Percentiles rank a stretch among this genome's conserved stretches.
Evolutionary conservation across 345 rosid genomes (phyloP).

Genomic region (Euphorbia lathyris): DNA sequence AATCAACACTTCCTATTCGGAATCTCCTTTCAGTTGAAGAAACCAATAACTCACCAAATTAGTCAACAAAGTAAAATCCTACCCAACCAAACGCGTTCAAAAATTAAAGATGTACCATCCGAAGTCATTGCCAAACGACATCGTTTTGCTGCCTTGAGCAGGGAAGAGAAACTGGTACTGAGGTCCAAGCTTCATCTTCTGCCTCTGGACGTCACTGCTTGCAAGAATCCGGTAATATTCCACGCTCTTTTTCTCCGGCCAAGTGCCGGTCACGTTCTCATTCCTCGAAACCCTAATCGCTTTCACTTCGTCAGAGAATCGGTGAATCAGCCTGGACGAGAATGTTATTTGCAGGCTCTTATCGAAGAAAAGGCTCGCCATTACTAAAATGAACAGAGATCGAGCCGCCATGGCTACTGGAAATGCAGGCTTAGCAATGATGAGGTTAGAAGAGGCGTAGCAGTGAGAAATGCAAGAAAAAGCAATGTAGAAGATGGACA

Average conservation of each 20-base stretch:
- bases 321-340: conserved; percentile 65
- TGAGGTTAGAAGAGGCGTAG: background rate
- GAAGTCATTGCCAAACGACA: conserved; percentile 65
- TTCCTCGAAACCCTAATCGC: conserved; percentile 30
- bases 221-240: conserved; percentile 55
- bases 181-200: conserved; percentile 70
- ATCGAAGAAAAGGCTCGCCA: conserved; percentile 5
- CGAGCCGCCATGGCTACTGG: conserved; percentile 9
- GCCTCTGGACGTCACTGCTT: conserved; percentile 53
- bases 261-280: conserved; percentile 21
- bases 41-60: background rate
- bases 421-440: background rate
- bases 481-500: background rate
- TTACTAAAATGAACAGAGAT: conserved; percentile 10
- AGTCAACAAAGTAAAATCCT: background rate
- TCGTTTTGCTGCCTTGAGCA: conserved; percentile 70
- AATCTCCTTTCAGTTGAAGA: background rate
- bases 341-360: conserved; percentile 16
- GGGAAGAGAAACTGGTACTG: conserved; percentile 56
- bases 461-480: background rate
- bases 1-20: background rate
- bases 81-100: background rate
- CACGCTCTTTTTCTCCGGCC: conserved; percentile 57
- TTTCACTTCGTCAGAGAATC: conserved; percentile 73
- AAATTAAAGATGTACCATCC: conserved; percentile 50